Base-by-base conservation (phyloP, 23 red algal species). In the Gracilaria gracilis region DNA sequence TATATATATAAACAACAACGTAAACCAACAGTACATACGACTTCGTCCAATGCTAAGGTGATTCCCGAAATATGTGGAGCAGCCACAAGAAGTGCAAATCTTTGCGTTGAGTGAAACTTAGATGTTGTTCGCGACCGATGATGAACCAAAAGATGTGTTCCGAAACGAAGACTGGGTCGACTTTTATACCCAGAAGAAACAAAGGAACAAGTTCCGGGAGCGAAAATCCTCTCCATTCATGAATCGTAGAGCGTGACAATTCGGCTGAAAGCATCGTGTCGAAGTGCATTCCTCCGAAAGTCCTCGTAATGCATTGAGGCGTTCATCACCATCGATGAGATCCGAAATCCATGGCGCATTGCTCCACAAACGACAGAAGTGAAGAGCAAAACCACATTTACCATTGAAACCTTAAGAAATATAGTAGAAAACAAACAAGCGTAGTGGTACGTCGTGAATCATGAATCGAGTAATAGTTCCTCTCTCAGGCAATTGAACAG, bases 361-460 rank as follows among this genome's bases (percentile, higher is more conserved):
- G 14, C 61, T 32, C 20, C 25, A 32, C 31, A 32, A 65, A 65
- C 4, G 33, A 65, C 61, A 27, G 61, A 24, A 31, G 61, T 33
- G 61, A 65, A 29, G 24, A 24, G 23, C 20, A 29, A 65, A 65
- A 20, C 2, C 31, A 65, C 61, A 27, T n/a, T 27, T 65, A 65
- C 33, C 20, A 32, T 65, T 19, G 24, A 24, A 24, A 32, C 25
- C 4, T 9, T 27, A 29, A 65, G 61, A 24, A 11, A 65, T 11
- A 65, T 24, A 32, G 25, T 7, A 24, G 0, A 65, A 29, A 20
- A 65, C 33, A 65, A 20, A 25, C 9, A 3, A 25, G 9, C 19
- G 21, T n/a, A 59, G 61, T 32, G 44, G 61, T 65, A 65, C 61
- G 61, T 65, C 61, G 61, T n/a, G n/a, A n/a, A n/a, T n/a, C n/a